Percentiles rank a stretch among this genome's conserved stretches.
Conservation (phyloP, 805 yeast genomes). For the Jamesozyma hellenica region DNA sequence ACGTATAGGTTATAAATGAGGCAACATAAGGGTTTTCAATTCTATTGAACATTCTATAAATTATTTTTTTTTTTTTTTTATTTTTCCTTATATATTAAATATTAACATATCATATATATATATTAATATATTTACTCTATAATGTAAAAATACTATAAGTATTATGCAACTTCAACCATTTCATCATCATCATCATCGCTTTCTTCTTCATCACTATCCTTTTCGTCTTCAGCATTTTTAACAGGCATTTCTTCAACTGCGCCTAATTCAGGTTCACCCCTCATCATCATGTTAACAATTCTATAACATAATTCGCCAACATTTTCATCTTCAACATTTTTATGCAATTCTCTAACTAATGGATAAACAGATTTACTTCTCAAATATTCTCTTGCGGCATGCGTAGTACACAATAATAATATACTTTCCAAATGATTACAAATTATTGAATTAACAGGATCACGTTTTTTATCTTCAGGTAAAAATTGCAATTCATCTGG, state of each 20-base stretch:
- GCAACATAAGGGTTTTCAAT: too few relatives aligned
- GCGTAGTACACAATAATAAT: slow-evolving; percentile 68
- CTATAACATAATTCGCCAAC: slow-evolving; percentile 69
- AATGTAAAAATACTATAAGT: too few relatives aligned
- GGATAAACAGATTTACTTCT: slow-evolving; percentile 82
- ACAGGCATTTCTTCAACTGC: slow-evolving; percentile 39
- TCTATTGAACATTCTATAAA: too few relatives aligned
- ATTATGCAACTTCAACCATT: slow-evolving; percentile 30
- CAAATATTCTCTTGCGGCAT: slow-evolving; percentile 59
- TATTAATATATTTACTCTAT: too few relatives aligned
- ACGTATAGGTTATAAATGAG: too few relatives aligned
- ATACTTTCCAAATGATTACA: slow-evolving; percentile 71
- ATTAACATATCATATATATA: too few relatives aligned
- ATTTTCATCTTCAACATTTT: slow-evolving; percentile 37
- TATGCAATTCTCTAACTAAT: slow-evolving; percentile 75
- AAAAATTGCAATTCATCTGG: slow-evolving; percentile 83
- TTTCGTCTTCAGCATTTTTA: slow-evolving; percentile 41
- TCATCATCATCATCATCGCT: slow-evolving; percentile 17
- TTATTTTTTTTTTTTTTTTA: too few relatives aligned
- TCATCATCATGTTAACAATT: slow-evolving; percentile 80
- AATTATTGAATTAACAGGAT: slow-evolving; percentile 55
- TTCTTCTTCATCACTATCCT: slow-evolving; percentile 25
- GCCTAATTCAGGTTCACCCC: slow-evolving; percentile 60
- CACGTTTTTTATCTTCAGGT: slow-evolving; percentile 67
- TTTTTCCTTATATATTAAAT: too few relatives aligned